phyloP scores from a whole-genome alignment of 441 rosid genomes.

The Codiaeum variegatum region DNA sequence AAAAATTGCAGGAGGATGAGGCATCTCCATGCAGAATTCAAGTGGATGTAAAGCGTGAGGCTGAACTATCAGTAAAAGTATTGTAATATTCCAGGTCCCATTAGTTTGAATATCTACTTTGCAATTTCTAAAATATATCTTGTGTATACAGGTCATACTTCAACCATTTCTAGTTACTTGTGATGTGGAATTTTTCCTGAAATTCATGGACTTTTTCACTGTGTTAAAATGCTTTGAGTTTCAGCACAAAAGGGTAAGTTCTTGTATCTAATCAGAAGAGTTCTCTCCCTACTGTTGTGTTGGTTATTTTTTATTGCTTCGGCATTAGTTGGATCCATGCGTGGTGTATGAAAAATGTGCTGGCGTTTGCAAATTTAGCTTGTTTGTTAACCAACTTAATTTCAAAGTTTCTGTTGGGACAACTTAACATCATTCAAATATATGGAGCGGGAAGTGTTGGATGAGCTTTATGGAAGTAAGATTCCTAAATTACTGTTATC shows the following conservation, averaged over 20 bases:
- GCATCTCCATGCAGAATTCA: slow-evolving; percentile 47
- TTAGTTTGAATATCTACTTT: background rate
- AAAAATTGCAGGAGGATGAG: slow-evolving; percentile 38
- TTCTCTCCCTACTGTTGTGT: slow-evolving; percentile 2
- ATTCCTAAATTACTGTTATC: too few relatives aligned
- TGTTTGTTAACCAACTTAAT: too few relatives aligned
- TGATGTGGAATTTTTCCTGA: slow-evolving; percentile 45
- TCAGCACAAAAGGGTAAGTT: slow-evolving; percentile 74
- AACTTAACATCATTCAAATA: too few relatives aligned
- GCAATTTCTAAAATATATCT: slow-evolving; percentile 9
- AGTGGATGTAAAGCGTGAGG: slow-evolving; percentile 54
- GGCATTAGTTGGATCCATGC: background rate
- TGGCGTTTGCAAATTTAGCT: too few relatives aligned
- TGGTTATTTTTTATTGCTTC: background rate
- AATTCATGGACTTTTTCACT: slow-evolving; percentile 44
- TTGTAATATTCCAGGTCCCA: slow-evolving; percentile 16
- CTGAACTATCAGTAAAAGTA: slow-evolving; percentile 63
- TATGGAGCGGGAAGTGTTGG: too few relatives aligned
- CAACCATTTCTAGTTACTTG: slow-evolving; percentile 59
- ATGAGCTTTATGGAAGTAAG: too few relatives aligned
- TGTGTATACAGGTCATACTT: slow-evolving; percentile 52
- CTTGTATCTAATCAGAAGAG: background rate
- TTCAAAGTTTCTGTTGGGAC: too few relatives aligned
- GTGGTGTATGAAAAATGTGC: background rate
- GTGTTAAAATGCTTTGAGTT: slow-evolving; percentile 51